Base-by-base conservation (phyloP, 1,284 basidiomycete genomes). In the Microbotryum silenes-acaulis region DNA sequence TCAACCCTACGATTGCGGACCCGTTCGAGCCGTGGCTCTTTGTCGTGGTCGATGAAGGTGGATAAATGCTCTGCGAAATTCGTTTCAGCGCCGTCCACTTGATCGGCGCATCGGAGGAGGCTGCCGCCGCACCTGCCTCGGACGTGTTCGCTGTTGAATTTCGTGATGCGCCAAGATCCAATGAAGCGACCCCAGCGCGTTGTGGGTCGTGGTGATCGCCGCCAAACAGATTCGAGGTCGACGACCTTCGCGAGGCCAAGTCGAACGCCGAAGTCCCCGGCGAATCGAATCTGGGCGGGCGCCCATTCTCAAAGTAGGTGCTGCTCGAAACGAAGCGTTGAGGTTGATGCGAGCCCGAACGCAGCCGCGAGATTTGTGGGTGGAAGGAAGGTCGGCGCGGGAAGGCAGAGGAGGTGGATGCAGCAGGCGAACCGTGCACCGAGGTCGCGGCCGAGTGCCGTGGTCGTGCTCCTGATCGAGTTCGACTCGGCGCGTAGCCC, bases 11-110 rank as follows among this genome's bases (percentile, higher is more conserved):
- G 33, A 27, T 23, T 49, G 60, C 50, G 29, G 59, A 25, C 31
- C 59, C 37, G 14, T 60, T 1, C 21, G 47, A 29, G 14, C 48
- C 61, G 53, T 10, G 56, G 60, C 51, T 61, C 46, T 47, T 45
- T 12, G 58, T 7, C 0, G 31, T 60, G 54, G 51, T 56, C 12
- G 59, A 47, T 7, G 44, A 53, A 6, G 68, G 53, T 42, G 72
- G 68, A 79, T 80, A 60, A 79, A 81, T 21, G 77, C 78, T 61
- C 74, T 81, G 48, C 76, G 79, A 75, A 78, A 91, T 66, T 82
- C 76, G 62, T 79, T 83, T 83, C 51, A 96, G 77, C n/a, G 82
- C 79, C 0, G 87, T 84, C 89, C 89, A 92, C 56, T 80, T 81
- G 73, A 92, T 70, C 57, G 46, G 48, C 31, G 29, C 56, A 29